Evolutionary conservation across 2,329 filamentous ascomycete species (phyloP).

Genomic region (Talaromyces marneffei): DNA sequence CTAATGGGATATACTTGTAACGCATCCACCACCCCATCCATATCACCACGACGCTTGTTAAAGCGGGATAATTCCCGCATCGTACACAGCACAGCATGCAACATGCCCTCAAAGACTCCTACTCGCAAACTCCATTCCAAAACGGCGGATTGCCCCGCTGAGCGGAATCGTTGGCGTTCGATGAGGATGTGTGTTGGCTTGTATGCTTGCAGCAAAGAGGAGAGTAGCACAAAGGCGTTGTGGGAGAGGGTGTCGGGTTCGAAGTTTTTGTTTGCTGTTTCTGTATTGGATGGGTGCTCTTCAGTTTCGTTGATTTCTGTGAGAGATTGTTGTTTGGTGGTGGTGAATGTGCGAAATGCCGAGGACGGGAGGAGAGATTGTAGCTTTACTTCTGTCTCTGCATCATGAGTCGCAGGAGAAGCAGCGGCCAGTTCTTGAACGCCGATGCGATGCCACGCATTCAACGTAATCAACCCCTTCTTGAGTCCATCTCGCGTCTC

Average conservation of each 20-base stretch:
- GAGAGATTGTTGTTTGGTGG: not conserved
- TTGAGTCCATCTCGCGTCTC: slow-evolving; percentile 15
- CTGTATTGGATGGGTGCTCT: not conserved
- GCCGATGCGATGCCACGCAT: slow-evolving; percentile 39
- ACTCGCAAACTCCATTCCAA: slow-evolving; percentile 79
- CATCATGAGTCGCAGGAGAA: not conserved
- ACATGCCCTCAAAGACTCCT: slow-evolving; percentile 75
- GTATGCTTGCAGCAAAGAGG: slow-evolving; percentile 44
- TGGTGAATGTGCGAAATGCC: slow-evolving; percentile 9
- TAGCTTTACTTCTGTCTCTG: not conserved
- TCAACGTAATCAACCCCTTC: slow-evolving; percentile 23
- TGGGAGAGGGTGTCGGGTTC: slow-evolving; percentile 49
- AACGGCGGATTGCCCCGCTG: slow-evolving; percentile 57
- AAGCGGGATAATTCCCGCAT: slow-evolving; percentile 38
- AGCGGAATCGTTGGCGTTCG: slow-evolving; percentile 59
- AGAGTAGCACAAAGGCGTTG: slow-evolving; percentile 52
- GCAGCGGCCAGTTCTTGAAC: slow-evolving; percentile 24
- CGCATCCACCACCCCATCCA: slow-evolving; percentile 41
- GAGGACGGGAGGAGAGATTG: not conserved
- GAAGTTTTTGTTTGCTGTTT: slow-evolving; percentile 34
- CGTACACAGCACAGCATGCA: slow-evolving; percentile 63
- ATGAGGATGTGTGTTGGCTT: slow-evolving; percentile 66
- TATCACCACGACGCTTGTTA: slow-evolving; percentile 16
- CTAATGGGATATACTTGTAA: slow-evolving; percentile 46
- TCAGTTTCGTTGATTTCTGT: not conserved